Evolutionary conservation across 768 basidiomycete species (phyloP), one percentile per base, ranked within the genome.

Genomic region (Amanita pallidorosea): DNA sequence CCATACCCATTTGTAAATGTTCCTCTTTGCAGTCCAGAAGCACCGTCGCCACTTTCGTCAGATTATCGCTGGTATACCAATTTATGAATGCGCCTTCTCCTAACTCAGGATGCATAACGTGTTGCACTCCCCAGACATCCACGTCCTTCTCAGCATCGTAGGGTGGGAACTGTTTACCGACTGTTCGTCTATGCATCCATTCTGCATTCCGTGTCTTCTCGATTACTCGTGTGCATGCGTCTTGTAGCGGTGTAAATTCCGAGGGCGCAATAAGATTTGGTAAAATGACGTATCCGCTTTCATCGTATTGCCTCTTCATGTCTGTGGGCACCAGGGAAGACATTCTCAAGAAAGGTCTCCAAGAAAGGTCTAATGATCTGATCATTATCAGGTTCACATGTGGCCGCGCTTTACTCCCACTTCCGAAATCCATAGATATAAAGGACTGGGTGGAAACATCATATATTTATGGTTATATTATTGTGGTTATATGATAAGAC

Each of bases 111-210:
- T 88, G 86, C 88, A 90, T 88, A 41, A 85, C 62, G 54, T 88
- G 85, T 56, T 88, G 87, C 2, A 88, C 79, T 2, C 87, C 88
- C 86, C 87, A 88, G 0, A 81, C 77, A 63, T 89, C 87, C 12
- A 41, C 37, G 2, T 78, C 74, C 47, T 77, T 64, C 13, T 67
- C 68, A 29, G 74, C 64, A 47, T 73, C 80, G 56, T 73, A 88
- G 0, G 86, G 87, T 3, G 87, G 85, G 54, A 88, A 89, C 61
- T 87, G 84, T 54, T 81, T 83, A 1, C 88, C 87, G 15, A 89
- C 83, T 0, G 79, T 81, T 33, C 87, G 75, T 3, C 84, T 70
- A 56, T 82, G 71, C 0, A 76, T 67, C 87, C 86, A 89, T 2
- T 61, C 53, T 2, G 84, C 84, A 0, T 67, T 47, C 4, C 86